These are phyloP conservation scores for Populus nigra DNA, from an alignment of 345 rosid species.

Conservation along the genomic window DNA sequence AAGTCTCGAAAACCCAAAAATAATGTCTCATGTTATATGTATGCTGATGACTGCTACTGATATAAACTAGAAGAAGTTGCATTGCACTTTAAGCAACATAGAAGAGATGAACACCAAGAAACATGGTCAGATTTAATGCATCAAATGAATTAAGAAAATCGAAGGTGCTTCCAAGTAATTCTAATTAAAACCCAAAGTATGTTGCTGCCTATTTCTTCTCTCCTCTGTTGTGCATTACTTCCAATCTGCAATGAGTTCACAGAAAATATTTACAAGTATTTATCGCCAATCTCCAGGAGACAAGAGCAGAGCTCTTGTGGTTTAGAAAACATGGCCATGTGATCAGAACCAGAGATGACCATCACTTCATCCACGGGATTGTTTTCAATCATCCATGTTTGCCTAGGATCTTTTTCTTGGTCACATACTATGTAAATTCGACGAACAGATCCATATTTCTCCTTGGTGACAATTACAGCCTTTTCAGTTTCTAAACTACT, in stretches of 20 bases:
- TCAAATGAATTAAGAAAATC: no score
- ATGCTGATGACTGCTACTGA: background rate
- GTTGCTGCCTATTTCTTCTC: no score
- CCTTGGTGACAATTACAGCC: conserved; percentile 17
- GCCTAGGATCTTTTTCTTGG: conserved; percentile 15
- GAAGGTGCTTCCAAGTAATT: no score
- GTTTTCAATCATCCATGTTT: conserved; percentile 39
- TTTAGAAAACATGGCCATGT: conserved; percentile 44
- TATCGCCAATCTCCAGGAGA: conserved; percentile 29
- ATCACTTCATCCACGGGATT: conserved; percentile 32
- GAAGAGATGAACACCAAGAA: background rate
- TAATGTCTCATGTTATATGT: background rate
- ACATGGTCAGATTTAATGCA: background rate
- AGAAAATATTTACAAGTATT: conserved; percentile 10
- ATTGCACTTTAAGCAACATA: background rate
- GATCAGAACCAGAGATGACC: conserved; percentile 38
- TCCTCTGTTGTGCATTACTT: no score
- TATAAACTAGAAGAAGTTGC: background rate
- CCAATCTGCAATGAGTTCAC: no score
- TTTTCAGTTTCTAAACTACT: background rate
- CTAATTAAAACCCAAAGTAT: no score
- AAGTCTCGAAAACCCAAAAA: background rate
- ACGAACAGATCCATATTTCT: conserved; percentile 21
- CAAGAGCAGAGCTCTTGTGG: conserved; percentile 27
- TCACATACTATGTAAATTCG: conserved; percentile 37